Conservation (phyloP, 148 eudicot species). For the Camellia lanceoleosa region DNA sequence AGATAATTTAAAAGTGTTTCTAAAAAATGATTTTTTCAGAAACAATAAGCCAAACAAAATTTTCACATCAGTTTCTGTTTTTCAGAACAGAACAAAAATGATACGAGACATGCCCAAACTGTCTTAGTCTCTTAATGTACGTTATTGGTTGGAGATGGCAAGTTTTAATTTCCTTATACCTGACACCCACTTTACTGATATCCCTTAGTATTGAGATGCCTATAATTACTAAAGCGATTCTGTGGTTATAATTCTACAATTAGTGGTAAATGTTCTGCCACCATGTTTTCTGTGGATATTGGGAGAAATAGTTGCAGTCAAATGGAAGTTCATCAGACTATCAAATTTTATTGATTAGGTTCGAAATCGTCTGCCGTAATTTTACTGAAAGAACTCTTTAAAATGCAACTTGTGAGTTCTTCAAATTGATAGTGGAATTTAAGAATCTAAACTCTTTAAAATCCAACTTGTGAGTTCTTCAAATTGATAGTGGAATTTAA, state of each 20-base stretch:
- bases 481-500: neutral
- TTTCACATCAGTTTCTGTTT: too few relatives aligned
- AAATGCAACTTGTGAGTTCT: neutral
- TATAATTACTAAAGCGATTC: neutral
- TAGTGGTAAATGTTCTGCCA: neutral
- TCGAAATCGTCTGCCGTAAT: neutral
- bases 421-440: neutral
- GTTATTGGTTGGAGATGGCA: too few relatives aligned
- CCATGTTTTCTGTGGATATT: slow-evolving; percentile 8
- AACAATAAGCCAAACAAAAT: too few relatives aligned
- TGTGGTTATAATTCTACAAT: neutral
- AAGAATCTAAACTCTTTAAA: neutral
- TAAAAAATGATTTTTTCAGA: too few relatives aligned
- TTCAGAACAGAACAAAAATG: too few relatives aligned
- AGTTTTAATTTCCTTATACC: too few relatives aligned
- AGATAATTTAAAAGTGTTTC: too few relatives aligned
- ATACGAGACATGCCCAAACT: too few relatives aligned
- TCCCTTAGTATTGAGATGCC: neutral
- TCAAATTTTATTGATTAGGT: neutral
- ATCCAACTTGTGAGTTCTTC: neutral
- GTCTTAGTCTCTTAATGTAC: too few relatives aligned
- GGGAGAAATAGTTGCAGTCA: neutral
- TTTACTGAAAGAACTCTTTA: neutral
- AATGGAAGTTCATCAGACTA: neutral
- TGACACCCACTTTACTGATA: neutral